phyloP scores from a whole-genome alignment of 2,329 filamentous ascomycete species.

The Fusarium xyrophilum region DNA sequence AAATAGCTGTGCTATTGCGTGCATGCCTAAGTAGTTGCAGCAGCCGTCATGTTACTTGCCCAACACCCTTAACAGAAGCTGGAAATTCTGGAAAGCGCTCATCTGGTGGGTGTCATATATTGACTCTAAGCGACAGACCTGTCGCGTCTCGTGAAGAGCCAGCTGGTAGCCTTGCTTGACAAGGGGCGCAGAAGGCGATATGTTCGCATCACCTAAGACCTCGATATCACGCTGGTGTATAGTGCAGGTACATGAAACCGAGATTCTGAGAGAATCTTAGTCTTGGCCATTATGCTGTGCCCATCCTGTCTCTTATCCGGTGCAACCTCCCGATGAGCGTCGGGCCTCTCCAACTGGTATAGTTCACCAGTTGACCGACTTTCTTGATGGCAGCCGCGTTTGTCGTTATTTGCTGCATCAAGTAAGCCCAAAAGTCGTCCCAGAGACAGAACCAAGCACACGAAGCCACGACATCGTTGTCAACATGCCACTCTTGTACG shows the following conservation, averaged over 20 bases:
- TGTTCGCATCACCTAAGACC: background rate
- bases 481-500: conserved; percentile 24
- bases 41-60: conserved; percentile 9
- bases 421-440: conserved; percentile 3
- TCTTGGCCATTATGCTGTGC: conserved; percentile 1
- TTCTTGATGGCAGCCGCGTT: conserved; percentile 7
- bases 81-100: conserved; percentile 12
- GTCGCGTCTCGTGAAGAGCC: background rate
- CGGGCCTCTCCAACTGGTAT: conserved; percentile 14
- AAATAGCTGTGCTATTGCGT: conserved; percentile 17
- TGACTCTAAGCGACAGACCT: background rate
- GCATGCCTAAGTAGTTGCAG: conserved; percentile 25
- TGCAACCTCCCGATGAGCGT: conserved; percentile 27
- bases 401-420: conserved; percentile 13
- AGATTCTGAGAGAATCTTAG: background rate
- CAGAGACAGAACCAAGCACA: conserved; percentile 21
- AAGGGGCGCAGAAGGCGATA: background rate
- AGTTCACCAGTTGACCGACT: conserved; percentile 21
- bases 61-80: background rate
- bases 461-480: conserved; percentile 15
- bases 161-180: conserved; percentile 18
- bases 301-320: conserved; percentile 3
- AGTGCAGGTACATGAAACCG: background rate
- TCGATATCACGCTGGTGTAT: background rate
- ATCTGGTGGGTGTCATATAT: conserved; percentile 8